Conservation (phyloP, 2,329 filamentous ascomycete species). For the Hypoxylon sp. region DNA sequence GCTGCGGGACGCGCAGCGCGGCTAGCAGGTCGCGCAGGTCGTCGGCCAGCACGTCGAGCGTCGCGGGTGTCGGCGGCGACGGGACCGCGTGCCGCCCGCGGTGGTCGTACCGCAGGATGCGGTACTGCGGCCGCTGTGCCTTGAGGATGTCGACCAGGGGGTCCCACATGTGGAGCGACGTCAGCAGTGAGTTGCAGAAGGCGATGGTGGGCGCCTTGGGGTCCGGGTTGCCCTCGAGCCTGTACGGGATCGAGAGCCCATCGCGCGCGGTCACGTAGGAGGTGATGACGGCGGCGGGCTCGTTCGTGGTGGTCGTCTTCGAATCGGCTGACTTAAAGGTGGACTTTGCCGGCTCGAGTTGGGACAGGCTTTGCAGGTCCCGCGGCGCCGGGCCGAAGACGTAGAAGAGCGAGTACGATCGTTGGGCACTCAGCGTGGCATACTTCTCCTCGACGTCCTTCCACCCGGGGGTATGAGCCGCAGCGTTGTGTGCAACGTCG, state of each 20-base stretch:
- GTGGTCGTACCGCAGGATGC: slow-evolving; percentile 78
- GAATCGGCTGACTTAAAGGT: slow-evolving; percentile 64
- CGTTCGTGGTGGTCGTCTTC: slow-evolving; percentile 62
- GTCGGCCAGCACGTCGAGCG: slow-evolving; percentile 70
- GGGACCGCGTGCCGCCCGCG: slow-evolving; percentile 69
- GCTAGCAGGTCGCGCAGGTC: slow-evolving; percentile 73
- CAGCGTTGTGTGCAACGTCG: slow-evolving; percentile 68
- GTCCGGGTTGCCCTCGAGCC: slow-evolving; percentile 74
- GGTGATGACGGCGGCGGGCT: slow-evolving; percentile 62
- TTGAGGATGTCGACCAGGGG: slow-evolving; percentile 70
- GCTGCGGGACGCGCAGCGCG: slow-evolving; percentile 71
- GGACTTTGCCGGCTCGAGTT: slow-evolving; percentile 54
- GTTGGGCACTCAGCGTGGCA: slow-evolving; percentile 63
- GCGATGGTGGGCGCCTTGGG: slow-evolving; percentile 75
- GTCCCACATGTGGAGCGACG: slow-evolving; percentile 83
- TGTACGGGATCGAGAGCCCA: slow-evolving; percentile 73
- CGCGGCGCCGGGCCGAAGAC: slow-evolving; percentile 79
- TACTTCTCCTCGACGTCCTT: slow-evolving; percentile 65
- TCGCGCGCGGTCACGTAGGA: slow-evolving; percentile 75
- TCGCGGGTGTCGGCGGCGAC: slow-evolving; percentile 59
- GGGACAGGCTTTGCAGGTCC: slow-evolving; percentile 67
- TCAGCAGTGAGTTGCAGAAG: slow-evolving; percentile 82
- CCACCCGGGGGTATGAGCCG: slow-evolving; percentile 68
- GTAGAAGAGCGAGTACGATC: slow-evolving; percentile 77
- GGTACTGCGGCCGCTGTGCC: slow-evolving; percentile 67